A percentile compares a stretch with the other conserved stretches of the same genome.
Conservation (phyloP, 2,329 filamentous ascomycete species). For the Fusarium denticulatum region DNA sequence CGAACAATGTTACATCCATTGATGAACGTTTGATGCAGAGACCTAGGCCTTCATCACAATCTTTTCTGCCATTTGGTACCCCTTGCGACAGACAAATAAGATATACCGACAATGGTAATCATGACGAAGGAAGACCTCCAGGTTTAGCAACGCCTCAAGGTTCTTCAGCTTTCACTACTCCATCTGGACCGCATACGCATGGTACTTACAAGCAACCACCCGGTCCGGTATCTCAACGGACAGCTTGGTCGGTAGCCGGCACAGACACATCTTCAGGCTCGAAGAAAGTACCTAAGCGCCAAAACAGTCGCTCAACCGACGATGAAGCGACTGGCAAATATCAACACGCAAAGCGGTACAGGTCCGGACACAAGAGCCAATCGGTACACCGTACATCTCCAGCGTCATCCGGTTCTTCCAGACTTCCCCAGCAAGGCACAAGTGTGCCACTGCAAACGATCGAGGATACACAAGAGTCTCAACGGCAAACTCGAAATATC, state of each 20-base stretch:
- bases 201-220: not conserved
- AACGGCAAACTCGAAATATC: not conserved
- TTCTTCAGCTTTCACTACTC: not conserved
- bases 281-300: conserved; percentile 27
- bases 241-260: conserved; percentile 1
- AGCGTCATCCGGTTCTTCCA: not conserved
- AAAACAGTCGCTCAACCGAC: conserved; percentile 27
- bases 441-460: not conserved
- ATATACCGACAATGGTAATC: conserved; percentile 4
- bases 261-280: conserved; percentile 5
- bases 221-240: not conserved
- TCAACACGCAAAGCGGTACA: conserved; percentile 6
- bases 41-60: not conserved
- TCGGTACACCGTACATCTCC: not conserved
- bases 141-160: not conserved
- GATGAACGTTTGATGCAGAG: not conserved
- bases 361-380: not conserved
- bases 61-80: not conserved
- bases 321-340: conserved; percentile 15
- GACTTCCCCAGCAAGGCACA: not conserved
- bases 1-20: not conserved
- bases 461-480: not conserved
- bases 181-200: not conserved
- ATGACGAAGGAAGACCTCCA: conserved; percentile 22
- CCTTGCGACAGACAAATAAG: conserved; percentile 5